Conservation (phyloP, 176 grass and related monocot genomes). For the Oropetium thomaeum region DNA sequence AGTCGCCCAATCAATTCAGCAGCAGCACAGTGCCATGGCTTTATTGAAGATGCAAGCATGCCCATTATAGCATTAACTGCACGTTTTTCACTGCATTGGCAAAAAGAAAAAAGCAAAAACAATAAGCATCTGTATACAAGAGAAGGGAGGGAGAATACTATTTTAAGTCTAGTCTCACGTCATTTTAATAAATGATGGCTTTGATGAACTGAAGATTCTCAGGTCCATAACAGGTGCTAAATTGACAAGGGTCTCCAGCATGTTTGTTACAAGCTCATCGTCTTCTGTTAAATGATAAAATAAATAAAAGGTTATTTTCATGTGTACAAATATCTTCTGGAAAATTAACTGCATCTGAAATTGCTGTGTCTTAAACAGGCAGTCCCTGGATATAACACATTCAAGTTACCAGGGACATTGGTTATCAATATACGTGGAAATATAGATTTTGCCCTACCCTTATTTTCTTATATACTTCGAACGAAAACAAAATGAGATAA, state of each 20-base stretch:
- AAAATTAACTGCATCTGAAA: constrained; percentile 13
- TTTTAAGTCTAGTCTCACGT: constrained; percentile 52
- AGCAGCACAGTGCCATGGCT: constrained; percentile 92
- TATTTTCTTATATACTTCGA: constrained; percentile 7
- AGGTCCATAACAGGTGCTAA: constrained; percentile 94
- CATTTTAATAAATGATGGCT: constrained; percentile 88
- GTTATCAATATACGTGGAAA: background rate
- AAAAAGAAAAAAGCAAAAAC: constrained; percentile 2
- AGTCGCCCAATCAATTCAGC: constrained; percentile 94
- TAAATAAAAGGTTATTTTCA: constrained; percentile 13
- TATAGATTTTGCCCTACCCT: background rate
- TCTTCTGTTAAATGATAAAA: constrained; percentile 76
- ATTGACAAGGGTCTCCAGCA: constrained; percentile 96
- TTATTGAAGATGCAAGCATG: constrained; percentile 87
- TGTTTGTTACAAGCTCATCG: constrained; percentile 97
- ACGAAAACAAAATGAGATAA: background rate
- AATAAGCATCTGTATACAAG: constrained; percentile 10
- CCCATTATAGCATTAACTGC: constrained; percentile 95
- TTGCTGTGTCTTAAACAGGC: background rate
- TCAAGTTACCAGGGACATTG: background rate
- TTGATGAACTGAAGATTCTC: constrained; percentile 91
- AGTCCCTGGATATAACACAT: background rate
- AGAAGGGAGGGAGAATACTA: constrained; percentile 9
- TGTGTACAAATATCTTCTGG: background rate
- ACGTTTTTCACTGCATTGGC: constrained; percentile 69